Base-by-base conservation (phyloP, 768 basidiomycete species). In the Russula ochroleuca region DNA sequence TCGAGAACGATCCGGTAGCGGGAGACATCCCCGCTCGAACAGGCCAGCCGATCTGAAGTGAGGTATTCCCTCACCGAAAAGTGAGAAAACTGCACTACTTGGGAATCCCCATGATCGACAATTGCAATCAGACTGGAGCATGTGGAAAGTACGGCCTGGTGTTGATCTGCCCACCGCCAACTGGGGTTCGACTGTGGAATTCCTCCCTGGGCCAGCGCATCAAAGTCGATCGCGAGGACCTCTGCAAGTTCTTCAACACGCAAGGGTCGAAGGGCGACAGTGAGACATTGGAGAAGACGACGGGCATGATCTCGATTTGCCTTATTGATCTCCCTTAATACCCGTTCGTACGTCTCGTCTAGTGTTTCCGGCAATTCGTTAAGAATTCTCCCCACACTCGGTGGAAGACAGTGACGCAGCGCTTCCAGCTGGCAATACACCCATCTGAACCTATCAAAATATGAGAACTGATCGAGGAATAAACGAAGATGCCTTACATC, bases 1-100 rank as follows among this genome's bases (percentile, higher is more conserved):
- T 61, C 41, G 41, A 47, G 51, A 37, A 17, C 14, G 3, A 61
- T 47, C 15, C 53, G 59, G 37, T 53, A 61, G 0, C 33, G 21
- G 5, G 50, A 61, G 38, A 53, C 21, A 17, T 53, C 45, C 14
- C 33, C 25, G n/a, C 15, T 35, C 35, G 59, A 41, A 23, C n/a
- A 10, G 0, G 50, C 41, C 2, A 58, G 50, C 4, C 33, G 56
- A 25, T 38, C 23, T 3, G 62, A 63, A 0, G 40, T 63, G 4
- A 63, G 33, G 25, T 37, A 63, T 28, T 58, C 62, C 13, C 57
- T 57, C 2, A 63, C 62, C 2, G 62, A 63, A 21, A 52, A 15
- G 41, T 63, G 62, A 6, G 62, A 57, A 6, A 63, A 63, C 10
- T 63, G 49, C 5, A 63, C 62, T 6, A 63, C 28, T 35, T 41